phyloP scores from a whole-genome alignment of 106 monocot genomes.

The Allium fistulosum region DNA sequence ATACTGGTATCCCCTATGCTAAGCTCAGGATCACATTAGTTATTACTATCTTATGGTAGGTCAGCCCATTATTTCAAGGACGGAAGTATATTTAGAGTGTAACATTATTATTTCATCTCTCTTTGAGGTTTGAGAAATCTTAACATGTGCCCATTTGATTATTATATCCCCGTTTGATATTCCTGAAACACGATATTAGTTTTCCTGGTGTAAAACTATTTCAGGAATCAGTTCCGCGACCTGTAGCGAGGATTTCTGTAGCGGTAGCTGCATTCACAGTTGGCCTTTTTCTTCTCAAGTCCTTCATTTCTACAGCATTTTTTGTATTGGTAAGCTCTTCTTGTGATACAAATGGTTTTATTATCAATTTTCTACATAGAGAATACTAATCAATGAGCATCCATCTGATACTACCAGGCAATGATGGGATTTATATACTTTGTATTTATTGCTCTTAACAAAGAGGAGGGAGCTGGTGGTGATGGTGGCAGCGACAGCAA shows the following conservation, averaged over 20 bases:
- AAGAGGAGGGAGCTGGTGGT: slow-evolving; percentile 36
- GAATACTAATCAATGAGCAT: too few relatives aligned
- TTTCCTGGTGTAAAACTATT: too few relatives aligned
- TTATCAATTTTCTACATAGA: not conserved
- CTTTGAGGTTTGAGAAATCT: too few relatives aligned
- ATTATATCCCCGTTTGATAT: too few relatives aligned
- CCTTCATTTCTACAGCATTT: slow-evolving; percentile 67
- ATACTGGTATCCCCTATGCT: too few relatives aligned
- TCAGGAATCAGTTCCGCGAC: slow-evolving; percentile 66
- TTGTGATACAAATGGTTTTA: not conserved
- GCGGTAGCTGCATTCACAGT: slow-evolving; percentile 23
- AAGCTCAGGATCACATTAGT: too few relatives aligned
- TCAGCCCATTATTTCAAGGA: too few relatives aligned
- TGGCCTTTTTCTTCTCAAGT: slow-evolving; percentile 61
- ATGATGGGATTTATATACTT: slow-evolving; percentile 89
- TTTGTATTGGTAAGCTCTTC: slow-evolving; percentile 53
- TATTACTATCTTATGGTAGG: too few relatives aligned
- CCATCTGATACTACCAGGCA: slow-evolving; percentile 26
- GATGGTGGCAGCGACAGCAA: slow-evolving; percentile 2
- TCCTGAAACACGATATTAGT: too few relatives aligned
- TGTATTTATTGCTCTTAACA: slow-evolving; percentile 56
- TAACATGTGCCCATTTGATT: too few relatives aligned
- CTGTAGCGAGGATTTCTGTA: slow-evolving; percentile 56
- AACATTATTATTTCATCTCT: too few relatives aligned
- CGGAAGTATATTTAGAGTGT: too few relatives aligned